Base-by-base conservation (phyloP, 2,329 filamentous ascomycete species). In the Tolypocladium ophioglossoides region DNA sequence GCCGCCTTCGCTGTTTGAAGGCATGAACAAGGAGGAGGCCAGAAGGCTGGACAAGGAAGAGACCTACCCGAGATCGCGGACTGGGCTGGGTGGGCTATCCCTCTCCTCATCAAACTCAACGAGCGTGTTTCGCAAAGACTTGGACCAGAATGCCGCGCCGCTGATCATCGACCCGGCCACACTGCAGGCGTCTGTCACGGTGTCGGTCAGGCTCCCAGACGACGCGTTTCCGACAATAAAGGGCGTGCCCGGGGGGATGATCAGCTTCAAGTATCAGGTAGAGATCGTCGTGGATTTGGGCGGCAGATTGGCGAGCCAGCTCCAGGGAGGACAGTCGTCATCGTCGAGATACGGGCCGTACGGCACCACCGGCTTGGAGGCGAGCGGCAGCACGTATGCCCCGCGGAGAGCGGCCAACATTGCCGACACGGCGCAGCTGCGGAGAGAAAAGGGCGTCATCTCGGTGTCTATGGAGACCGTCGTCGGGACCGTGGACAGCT, bases 231-330 rank as follows among this genome's bases (percentile, higher is more conserved):
- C 94, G 0, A 96, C 91, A 2, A 97, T 97, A 58, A 84, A 84
- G 32, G 86, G 85, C 53, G 90, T 96, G 0, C 94, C 94, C 0
- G 91, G 92, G 4, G 86, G 89, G 37, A 94, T 97, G 85, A 94
- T 99, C 59, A 91, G 86, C 62, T 97, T 99, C 74, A 89, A 86
- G 61, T 97, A 99, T 65, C 89, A 91, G 61, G 80, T 96, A 22
- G 94, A 99, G 69, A 89, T 96, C 2, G 85, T 97, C 32, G 83
- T 96, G 24, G 94, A 99, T 66, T 78, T 97, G 0, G 91, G 94
- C 49, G 92, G 92, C 39, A 94, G 90, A 66, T 73, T 96, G 41
- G 82, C 85, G 2, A 83, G 82, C n/a, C 83, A 90, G 58, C 70
- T 83, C 51, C 86, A 90, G 63, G 79, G 84, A 44, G 80, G 84